Conservation (phyloP, 768 basidiomycete genomes). For the Jaapia argillacea region DNA sequence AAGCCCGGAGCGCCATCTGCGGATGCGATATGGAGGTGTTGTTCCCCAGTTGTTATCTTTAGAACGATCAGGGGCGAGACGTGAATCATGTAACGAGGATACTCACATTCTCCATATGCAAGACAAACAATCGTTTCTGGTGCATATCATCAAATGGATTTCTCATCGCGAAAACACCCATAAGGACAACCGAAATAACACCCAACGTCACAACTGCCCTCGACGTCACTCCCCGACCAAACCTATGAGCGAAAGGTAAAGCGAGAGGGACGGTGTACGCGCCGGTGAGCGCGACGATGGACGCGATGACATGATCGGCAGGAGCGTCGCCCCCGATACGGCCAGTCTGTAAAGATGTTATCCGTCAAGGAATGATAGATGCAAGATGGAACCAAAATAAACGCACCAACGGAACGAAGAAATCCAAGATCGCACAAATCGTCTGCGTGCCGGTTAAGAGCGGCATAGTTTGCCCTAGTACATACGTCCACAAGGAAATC, state of each 20-base stretch:
- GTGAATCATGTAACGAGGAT: too few species aligned
- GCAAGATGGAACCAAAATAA: neutral
- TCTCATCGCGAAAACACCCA: conserved; percentile 51
- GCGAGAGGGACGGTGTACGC: conserved; percentile 49
- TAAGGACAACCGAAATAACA: conserved; percentile 34
- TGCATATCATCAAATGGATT: conserved; percentile 75
- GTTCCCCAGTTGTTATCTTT: conserved; percentile 65
- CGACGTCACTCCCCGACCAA: conserved; percentile 32
- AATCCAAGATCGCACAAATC: conserved; percentile 55
- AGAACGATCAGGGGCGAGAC: too few species aligned
- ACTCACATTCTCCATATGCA: conserved; percentile 81
- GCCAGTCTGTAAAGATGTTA: conserved; percentile 48
- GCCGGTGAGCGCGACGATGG: conserved; percentile 51
- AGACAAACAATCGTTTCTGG: conserved; percentile 76
- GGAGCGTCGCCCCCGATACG: conserved; percentile 77
- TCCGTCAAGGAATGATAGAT: conserved; percentile 1
- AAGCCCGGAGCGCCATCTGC: conserved; percentile 82
- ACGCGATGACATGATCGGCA: conserved; percentile 81
- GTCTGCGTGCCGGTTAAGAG: conserved; percentile 50
- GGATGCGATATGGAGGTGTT: conserved; percentile 70
- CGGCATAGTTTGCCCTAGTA: conserved; percentile 44
- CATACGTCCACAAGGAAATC: conserved; percentile 55
- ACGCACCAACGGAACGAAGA: conserved; percentile 83
- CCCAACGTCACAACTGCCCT: conserved; percentile 33
- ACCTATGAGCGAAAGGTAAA: conserved; percentile 69